phyloP scores from a whole-genome alignment of 305 asterid genomes.

The Withania somnifera region DNA sequence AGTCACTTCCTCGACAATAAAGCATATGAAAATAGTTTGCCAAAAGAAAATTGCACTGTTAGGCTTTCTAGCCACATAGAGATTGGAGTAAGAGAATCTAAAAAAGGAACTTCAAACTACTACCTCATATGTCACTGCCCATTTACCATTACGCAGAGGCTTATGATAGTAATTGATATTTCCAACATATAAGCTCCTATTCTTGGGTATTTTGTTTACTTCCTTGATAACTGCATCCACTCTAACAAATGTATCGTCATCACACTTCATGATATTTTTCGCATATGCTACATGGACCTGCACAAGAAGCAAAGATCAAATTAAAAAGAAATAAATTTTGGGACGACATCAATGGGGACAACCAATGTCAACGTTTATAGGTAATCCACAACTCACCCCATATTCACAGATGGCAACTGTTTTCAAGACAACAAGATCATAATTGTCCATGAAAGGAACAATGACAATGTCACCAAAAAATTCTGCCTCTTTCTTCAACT shows the following conservation, averaged over 20 bases:
- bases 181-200: constrained; percentile 60
- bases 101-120: neutral
- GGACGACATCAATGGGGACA: neutral
- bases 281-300: constrained; percentile 57
- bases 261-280: constrained; percentile 78
- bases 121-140: constrained; percentile 92
- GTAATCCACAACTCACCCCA: constrained; percentile 16
- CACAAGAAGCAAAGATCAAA: constrained; percentile 5
- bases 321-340: neutral
- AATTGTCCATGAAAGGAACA: constrained; percentile 26
- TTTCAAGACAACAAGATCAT: constrained; percentile 27
- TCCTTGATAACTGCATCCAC: constrained; percentile 57
- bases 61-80: neutral
- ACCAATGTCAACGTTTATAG: neutral
- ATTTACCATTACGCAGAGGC: constrained; percentile 78
- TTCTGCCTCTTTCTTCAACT: constrained; percentile 22
- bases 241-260: constrained; percentile 76
- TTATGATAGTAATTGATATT: constrained; percentile 70
- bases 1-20: neutral
- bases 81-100: neutral
- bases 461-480: constrained; percentile 25
- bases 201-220: constrained; percentile 42
- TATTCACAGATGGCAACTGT: constrained; percentile 24
- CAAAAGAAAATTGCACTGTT: neutral
- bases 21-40: neutral